Evolutionary conservation across 1,139 yeast genomes (phyloP), one percentile per base, ranked within the genome.

Genomic region (Casaregolazyma lundiana): DNA sequence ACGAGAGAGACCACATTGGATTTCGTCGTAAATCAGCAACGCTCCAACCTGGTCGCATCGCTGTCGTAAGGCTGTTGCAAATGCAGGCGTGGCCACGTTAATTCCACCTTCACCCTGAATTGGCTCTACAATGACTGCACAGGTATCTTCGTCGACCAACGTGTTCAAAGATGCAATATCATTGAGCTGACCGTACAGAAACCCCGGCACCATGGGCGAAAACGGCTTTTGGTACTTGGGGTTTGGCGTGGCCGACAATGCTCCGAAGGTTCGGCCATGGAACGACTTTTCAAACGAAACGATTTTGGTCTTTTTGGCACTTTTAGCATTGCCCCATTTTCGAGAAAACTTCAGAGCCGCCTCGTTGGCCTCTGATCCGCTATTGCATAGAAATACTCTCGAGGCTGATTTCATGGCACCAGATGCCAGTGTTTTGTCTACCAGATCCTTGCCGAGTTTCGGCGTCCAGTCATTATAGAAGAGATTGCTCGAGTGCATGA

Each of bases 51-150:
- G 76, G 48, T 71, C 69, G 65, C 97, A 89, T 47, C 86, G 68
- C 55, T 78, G 66, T 55, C 85, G 80, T 63, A 92, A 71, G 44
- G 79, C 80, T 3, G 71, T 61, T 54, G 92, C 71, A 59, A 88
- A 89, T 38, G 79, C 86, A 0, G 68, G 60, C 24, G 77, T 74
- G 47, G 87, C 76, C 17, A 81, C 78, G 58, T 81, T 80, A 18
- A 92, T 82, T 51, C 98, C 98, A 47, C 98, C 98, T 70, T 92
- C 98, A 56, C 97, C 98, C 70, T 92, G 98, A 50, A 92, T 82
- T 17, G 98, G 98, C 69, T 92, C 98, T 35, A 92, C 81, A 48
- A 92, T 90, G 35, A 92, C 94, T 45, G 90, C 98, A 60, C 96
- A 88, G 0, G 96, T 83, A 58, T 83, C 79, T 7, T 83, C 84